These are phyloP conservation scores for Starmerella cellae DNA, from an alignment of 805 yeast genomes.

Conservation along the genomic window DNA sequence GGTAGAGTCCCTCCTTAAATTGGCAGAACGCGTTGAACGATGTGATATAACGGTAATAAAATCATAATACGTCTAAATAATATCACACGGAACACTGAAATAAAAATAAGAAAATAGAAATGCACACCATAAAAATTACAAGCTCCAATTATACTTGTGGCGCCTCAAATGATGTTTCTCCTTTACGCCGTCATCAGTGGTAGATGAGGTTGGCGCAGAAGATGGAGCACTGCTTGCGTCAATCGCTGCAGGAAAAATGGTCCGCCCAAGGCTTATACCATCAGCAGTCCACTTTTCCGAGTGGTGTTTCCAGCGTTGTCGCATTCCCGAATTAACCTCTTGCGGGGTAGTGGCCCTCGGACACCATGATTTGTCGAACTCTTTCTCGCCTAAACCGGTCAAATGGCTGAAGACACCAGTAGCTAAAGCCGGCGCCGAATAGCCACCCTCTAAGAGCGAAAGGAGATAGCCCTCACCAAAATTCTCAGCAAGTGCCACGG, in stretches of 20 bases:
- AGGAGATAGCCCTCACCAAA: conserved; percentile 49
- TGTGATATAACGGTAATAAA: too few relatives aligned
- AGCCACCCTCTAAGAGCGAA: conserved; percentile 74
- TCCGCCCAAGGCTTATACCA: conserved; percentile 26
- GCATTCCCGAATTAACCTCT: conserved; percentile 57
- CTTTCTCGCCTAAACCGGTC: conserved; percentile 48
- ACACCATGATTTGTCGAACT: conserved; percentile 57
- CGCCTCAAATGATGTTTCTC: too few relatives aligned
- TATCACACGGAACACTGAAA: too few relatives aligned
- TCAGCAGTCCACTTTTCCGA: conserved; percentile 19
- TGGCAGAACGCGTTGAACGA: too few relatives aligned
- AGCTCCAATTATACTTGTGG: too few relatives aligned
- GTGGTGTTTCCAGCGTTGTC: conserved; percentile 42
- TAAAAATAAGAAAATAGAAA: too few relatives aligned
- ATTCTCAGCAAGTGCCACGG: conserved; percentile 51
- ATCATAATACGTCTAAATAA: too few relatives aligned
- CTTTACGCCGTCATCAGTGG: too few relatives aligned
- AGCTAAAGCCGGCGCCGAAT: conserved; percentile 65
- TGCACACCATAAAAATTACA: too few relatives aligned
- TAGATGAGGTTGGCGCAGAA: too few relatives aligned
- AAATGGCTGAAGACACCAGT: conserved; percentile 72
- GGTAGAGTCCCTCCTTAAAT: too few relatives aligned
- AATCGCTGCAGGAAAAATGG: conserved; percentile 17
- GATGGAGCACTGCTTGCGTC: too few relatives aligned
- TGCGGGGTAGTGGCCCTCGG: conserved; percentile 41